phyloP scores from a whole-genome alignment of 257 asterid genomes.

The Solanum virginianum region DNA sequence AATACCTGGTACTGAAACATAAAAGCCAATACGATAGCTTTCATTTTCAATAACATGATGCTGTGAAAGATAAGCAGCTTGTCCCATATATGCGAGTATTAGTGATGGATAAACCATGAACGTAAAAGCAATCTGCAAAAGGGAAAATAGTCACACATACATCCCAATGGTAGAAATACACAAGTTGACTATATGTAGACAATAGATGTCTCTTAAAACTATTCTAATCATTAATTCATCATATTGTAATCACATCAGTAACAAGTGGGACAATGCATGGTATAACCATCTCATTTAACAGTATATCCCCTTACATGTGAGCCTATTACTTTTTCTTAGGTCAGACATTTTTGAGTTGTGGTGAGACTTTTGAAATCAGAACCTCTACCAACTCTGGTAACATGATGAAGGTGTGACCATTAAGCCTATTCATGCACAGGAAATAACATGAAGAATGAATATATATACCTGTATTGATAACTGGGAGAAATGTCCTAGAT shows the following conservation, averaged over 20 bases:
- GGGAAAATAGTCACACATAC: conserved; percentile 1
- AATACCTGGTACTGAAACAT: conserved; percentile 83
- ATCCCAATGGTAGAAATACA: neutral
- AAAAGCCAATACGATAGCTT: conserved; percentile 52
- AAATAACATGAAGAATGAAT: neutral
- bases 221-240: neutral
- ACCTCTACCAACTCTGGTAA: neutral
- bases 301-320: neutral
- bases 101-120: conserved; percentile 64
- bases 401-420: neutral
- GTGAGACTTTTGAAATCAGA: neutral
- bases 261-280: neutral
- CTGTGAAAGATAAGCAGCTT: conserved; percentile 79
- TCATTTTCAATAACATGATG: conserved; percentile 35
- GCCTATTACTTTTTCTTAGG: neutral
- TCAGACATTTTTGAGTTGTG: neutral
- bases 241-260: neutral
- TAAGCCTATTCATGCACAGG: neutral
- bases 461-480: conserved; percentile 62
- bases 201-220: neutral
- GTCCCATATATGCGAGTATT: conserved; percentile 90
- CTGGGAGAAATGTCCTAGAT: conserved; percentile 93
- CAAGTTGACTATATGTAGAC: neutral
- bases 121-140: conserved; percentile 69
- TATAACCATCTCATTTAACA: neutral